These are phyloP conservation scores for Testicularia cyperi DNA, from an alignment of 1,284 basidiomycete genomes.

Conservation along the genomic window DNA sequence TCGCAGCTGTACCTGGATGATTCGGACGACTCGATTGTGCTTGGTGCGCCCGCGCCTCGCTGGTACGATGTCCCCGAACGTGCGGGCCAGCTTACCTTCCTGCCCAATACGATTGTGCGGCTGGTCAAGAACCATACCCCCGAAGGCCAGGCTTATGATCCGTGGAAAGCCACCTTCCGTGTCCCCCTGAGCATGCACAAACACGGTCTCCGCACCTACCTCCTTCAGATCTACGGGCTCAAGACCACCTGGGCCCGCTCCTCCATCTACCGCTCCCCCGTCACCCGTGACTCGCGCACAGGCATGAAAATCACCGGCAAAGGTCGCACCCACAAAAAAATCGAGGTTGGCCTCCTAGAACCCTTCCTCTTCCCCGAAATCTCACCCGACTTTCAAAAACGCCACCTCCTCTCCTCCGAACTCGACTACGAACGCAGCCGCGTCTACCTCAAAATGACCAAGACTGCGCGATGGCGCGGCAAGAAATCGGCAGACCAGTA, in stretches of 20 bases:
- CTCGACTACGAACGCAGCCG: conserved; percentile 41
- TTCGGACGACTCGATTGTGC: conserved; percentile 37
- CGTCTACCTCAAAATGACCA: conserved; percentile 52
- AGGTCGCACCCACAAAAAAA: conserved; percentile 53
- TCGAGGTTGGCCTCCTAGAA: conserved; percentile 57
- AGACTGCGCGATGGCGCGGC: conserved; percentile 43
- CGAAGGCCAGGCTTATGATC: conserved; percentile 79
- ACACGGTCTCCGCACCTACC: conserved; percentile 83
- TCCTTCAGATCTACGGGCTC: conserved; percentile 73
- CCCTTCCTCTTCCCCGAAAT: conserved; percentile 58
- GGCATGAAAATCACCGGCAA: conserved; percentile 63
- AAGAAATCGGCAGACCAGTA: conserved; percentile 28
- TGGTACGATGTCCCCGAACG: conserved; percentile 53
- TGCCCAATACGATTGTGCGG: conserved; percentile 82
- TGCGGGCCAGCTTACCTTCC: conserved; percentile 75
- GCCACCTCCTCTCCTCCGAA: conserved; percentile 39
- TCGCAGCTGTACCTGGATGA: conserved; percentile 55
- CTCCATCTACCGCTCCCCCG: conserved; percentile 69
- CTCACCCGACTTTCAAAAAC: conserved; percentile 37
- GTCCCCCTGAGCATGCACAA: conserved; percentile 81
- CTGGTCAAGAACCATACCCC: conserved; percentile 82
- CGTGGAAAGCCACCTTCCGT: conserved; percentile 90
- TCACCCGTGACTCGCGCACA: conserved; percentile 57
- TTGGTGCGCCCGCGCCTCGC: conserved; percentile 32
- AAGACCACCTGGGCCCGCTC: conserved; percentile 90